Evolutionary conservation across 2,329 filamentous ascomycete species (phyloP).

Genomic region (Mollisiaceae sp.): DNA sequence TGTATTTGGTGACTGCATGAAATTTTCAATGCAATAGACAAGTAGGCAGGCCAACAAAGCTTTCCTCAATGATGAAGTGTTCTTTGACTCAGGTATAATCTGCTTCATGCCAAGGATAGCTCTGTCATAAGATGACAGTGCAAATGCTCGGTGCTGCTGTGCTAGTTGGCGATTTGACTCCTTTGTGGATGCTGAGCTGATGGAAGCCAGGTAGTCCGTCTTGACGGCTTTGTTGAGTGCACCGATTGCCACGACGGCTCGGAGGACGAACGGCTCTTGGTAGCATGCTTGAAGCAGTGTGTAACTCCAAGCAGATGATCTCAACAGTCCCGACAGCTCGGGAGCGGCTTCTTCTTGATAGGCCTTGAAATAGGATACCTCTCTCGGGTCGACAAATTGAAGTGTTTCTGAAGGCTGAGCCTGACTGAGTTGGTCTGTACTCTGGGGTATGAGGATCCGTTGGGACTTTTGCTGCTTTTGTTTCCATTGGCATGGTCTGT

Average conservation of each 20-base stretch:
- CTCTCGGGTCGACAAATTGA: constrained; percentile 20
- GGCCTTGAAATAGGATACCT: constrained; percentile 25
- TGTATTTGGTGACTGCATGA: constrained; percentile 20
- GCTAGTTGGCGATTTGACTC: constrained; percentile 7
- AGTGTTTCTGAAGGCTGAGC: constrained; percentile 18
- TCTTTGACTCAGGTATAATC: constrained; percentile 13
- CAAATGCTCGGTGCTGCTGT: constrained; percentile 25
- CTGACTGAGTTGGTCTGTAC: constrained; percentile 11
- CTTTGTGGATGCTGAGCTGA: background rate
- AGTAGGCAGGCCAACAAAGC: constrained; percentile 26
- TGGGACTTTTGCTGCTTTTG: constrained; percentile 10
- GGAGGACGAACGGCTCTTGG: constrained; percentile 25
- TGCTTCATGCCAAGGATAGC: constrained; percentile 26
- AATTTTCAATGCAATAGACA: constrained; percentile 25
- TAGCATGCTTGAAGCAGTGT: constrained; percentile 28
- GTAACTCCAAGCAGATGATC: constrained; percentile 23
- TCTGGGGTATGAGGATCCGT: constrained; percentile 21
- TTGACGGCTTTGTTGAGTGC: constrained; percentile 26
- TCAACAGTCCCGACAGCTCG: constrained; percentile 20
- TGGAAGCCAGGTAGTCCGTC: constrained; percentile 5
- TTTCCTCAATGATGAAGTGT: constrained; percentile 14
- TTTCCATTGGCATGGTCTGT: constrained; percentile 24
- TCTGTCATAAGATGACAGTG: constrained; percentile 21
- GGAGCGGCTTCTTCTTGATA: constrained; percentile 25
- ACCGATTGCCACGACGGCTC: constrained; percentile 28